phyloP scores from a whole-genome alignment of 2,329 filamentous ascomycete genomes.

The Colletotrichum tanaceti region DNA sequence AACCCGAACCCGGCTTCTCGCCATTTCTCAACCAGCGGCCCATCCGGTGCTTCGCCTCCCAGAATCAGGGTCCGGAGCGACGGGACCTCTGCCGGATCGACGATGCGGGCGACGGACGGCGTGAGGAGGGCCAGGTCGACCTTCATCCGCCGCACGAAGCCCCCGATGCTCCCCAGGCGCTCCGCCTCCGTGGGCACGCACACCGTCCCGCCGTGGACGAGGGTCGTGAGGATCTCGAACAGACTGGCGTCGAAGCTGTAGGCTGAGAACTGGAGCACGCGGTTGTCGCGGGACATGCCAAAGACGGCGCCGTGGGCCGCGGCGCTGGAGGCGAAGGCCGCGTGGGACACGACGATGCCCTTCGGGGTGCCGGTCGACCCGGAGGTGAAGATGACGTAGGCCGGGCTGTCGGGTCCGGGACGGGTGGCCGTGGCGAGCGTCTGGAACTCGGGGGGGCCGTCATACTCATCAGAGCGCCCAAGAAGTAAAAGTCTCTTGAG shows the following conservation, averaged over 20 bases:
- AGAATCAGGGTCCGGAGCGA: conserved; percentile 14
- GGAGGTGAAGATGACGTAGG: conserved; percentile 53
- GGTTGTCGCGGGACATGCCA: conserved; percentile 8
- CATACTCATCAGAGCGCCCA: neutral
- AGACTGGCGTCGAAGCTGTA: conserved; percentile 55
- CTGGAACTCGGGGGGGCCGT: neutral
- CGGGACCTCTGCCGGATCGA: conserved; percentile 10
- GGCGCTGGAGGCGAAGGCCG: conserved; percentile 42
- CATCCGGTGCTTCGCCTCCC: conserved; percentile 27
- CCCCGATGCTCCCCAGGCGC: conserved; percentile 43
- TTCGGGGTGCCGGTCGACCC: conserved; percentile 62
- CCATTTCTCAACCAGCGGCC: conserved; percentile 37
- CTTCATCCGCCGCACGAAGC: conserved; percentile 4
- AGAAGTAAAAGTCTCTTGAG: conserved; percentile 51
- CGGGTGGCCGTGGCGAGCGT: no score
- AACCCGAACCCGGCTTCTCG: no score
- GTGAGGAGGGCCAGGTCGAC: conserved; percentile 24
- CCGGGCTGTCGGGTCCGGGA: conserved; percentile 36
- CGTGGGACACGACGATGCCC: conserved; percentile 53
- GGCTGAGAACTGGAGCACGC: conserved; percentile 45
- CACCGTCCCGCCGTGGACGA: conserved; percentile 53
- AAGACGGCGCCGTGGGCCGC: conserved; percentile 35
- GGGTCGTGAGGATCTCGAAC: conserved; percentile 51
- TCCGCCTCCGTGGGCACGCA: conserved; percentile 55
- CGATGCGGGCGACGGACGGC: conserved; percentile 31